Evolutionary conservation across 306 rosid genomes (phyloP).

Genomic region (Spatholobus suberectus): DNA sequence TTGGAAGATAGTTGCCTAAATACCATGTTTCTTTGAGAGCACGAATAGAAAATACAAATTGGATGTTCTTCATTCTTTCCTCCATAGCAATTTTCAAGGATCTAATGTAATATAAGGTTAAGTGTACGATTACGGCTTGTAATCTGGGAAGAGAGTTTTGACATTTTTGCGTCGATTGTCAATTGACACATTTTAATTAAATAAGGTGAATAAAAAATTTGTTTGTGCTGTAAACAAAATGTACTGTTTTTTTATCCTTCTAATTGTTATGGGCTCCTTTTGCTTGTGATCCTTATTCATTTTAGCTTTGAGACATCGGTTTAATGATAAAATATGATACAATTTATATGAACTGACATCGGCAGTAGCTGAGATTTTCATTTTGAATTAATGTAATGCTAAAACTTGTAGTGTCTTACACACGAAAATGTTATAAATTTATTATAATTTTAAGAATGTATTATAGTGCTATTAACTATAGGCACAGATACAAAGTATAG

Average conservation of each 20-base stretch:
- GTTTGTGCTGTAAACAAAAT: constrained; percentile 23
- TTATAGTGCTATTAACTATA: not conserved
- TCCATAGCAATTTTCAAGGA: constrained; percentile 33
- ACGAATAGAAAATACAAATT: constrained; percentile 34
- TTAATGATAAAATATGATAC: not conserved
- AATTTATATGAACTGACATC: not conserved
- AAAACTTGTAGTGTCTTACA: not conserved
- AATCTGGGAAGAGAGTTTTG: constrained; percentile 45
- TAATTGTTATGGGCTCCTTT: not conserved
- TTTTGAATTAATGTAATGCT: not conserved
- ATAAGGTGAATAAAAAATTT: constrained; percentile 35
- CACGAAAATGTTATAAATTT: not conserved
- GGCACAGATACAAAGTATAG: not conserved
- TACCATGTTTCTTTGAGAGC: constrained; percentile 15
- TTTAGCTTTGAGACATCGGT: not conserved
- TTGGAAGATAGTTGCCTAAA: constrained; percentile 27
- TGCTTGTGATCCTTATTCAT: not conserved
- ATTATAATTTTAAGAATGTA: not conserved
- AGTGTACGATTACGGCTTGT: constrained; percentile 45
- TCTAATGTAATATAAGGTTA: constrained; percentile 46
- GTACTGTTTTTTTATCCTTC: not conserved
- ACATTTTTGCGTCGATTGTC: not conserved
- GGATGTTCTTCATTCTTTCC: constrained; percentile 40
- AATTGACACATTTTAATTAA: constrained; percentile 33
- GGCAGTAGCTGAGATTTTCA: not conserved